Evolutionary conservation across 805 yeast genomes (phyloP), one percentile per base, ranked within the genome.

Genomic region (Pichia deserticola): DNA sequence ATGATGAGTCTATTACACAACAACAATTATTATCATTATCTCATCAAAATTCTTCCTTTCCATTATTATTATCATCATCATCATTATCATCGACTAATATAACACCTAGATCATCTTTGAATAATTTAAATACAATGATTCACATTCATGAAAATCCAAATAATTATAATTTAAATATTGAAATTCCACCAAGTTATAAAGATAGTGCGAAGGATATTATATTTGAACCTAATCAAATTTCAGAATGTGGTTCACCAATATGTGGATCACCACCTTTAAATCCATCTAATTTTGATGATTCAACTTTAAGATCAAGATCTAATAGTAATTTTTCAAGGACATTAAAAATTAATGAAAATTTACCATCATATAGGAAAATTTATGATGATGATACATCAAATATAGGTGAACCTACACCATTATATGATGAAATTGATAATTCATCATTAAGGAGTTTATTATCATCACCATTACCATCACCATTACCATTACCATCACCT

Each of bases 311-410:
- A 20, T 20, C 20, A 20, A 20, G 20, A 20, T 20, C 20, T 7
- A 28, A 13, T 9, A 28, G 42, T 13, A 40, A 5, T n/a, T 8
- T 20, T 1, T 20, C 47, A 9, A 44, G 42, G 1, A 25, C 29
- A 20, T 6, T n/a, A n/a, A 27, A 29, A 25, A 12, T 38, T 8
- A 39, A n/a, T 4, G 43, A 37, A 9, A 61, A 56, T 10, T 61
- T 60, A 2, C 69, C 69, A 1, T 54, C 55, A 2, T 65, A 65
- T 44, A 51, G 51, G 13, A 47, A 54, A 20, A 61, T 63, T 6
- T 63, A 52, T 43, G 69, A 64, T 40, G 64, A 58, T 42, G 67
- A 61, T n/a, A 53, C 46, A 10, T 49, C 42, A 20, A 51, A 49
- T 36, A 44, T 48, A 4, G 53, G 56, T 29, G 58, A 58, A 32